Percentiles rank a stretch among this genome's conserved stretches.
These are phyloP conservation scores for Ustilago xerochloae DNA, from an alignment of 1,284 basidiomycete genomes.

Conservation along the genomic window DNA sequence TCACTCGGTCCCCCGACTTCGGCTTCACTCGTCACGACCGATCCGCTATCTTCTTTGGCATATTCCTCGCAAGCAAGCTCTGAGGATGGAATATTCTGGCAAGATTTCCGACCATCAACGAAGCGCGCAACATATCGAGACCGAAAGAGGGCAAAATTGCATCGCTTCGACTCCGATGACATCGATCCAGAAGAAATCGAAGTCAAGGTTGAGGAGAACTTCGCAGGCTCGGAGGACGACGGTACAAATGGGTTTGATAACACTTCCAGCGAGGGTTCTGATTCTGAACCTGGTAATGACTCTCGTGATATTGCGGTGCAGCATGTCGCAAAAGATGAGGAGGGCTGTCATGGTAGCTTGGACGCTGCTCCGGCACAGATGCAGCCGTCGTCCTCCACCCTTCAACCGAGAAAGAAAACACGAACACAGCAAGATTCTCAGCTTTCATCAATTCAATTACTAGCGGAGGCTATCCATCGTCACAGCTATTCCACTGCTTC, in stretches of 20 bases:
- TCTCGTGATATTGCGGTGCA: no score
- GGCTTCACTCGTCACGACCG: not conserved
- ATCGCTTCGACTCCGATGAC: conserved; percentile 23
- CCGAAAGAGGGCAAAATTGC: conserved; percentile 13
- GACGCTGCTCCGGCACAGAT: no score
- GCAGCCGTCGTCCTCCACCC: not conserved
- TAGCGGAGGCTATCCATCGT: conserved; percentile 15
- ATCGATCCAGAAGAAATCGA: not conserved
- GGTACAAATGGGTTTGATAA: conserved; percentile 5
- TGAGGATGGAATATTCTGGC: conserved; percentile 27
- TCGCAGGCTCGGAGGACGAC: conserved; percentile 10
- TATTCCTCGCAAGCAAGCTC: not conserved
- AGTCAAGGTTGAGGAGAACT: not conserved
- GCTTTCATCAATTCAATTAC: conserved; percentile 7
- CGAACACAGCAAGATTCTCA: not conserved
- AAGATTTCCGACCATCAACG: conserved; percentile 6
- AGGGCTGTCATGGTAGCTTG: no score
- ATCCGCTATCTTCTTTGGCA: conserved; percentile 25
- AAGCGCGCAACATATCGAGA: not conserved
- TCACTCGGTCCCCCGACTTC: conserved; percentile 18
- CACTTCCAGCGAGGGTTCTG: conserved; percentile 22
- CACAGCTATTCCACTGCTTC: not conserved
- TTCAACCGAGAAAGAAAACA: not conserved
- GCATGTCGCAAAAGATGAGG: no score
- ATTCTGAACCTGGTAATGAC: not conserved